Conservation (phyloP, 148 eudicot species). For the Nyssa sinensis region DNA sequence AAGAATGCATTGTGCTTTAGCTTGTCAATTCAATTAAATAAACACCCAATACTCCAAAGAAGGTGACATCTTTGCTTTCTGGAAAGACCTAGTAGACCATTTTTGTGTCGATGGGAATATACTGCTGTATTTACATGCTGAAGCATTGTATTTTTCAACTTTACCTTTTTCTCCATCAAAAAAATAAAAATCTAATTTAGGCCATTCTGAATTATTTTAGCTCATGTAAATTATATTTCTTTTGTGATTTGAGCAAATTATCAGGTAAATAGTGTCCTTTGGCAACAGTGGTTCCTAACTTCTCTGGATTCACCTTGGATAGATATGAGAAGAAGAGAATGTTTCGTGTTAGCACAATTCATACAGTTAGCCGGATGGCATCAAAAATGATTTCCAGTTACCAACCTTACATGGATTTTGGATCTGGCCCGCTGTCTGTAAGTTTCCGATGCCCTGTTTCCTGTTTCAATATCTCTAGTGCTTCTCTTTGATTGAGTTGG, state of each 20-base stretch:
- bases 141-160: too few species aligned
- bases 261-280: neutral
- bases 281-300: neutral
- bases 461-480: neutral
- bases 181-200: too few species aligned
- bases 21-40: neutral
- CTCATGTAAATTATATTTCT: neutral
- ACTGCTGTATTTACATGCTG: too few species aligned
- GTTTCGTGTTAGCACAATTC: conserved; percentile 4
- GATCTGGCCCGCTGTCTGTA: conserved; percentile 14
- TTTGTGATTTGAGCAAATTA: neutral
- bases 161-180: too few species aligned
- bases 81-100: too few species aligned
- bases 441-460: neutral
- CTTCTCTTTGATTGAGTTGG: neutral
- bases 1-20: too few species aligned
- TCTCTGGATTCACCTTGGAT: neutral
- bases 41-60: too few species aligned
- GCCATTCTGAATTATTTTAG: too few species aligned
- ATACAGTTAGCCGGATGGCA: conserved; percentile 15
- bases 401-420: conserved; percentile 11
- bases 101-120: too few species aligned
- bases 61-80: too few species aligned
- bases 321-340: conserved; percentile 22
- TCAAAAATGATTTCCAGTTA: conserved; percentile 11